Evolutionary conservation across 2,329 filamentous ascomycete species (phyloP).

Genomic region (Daldinia sp.): DNA sequence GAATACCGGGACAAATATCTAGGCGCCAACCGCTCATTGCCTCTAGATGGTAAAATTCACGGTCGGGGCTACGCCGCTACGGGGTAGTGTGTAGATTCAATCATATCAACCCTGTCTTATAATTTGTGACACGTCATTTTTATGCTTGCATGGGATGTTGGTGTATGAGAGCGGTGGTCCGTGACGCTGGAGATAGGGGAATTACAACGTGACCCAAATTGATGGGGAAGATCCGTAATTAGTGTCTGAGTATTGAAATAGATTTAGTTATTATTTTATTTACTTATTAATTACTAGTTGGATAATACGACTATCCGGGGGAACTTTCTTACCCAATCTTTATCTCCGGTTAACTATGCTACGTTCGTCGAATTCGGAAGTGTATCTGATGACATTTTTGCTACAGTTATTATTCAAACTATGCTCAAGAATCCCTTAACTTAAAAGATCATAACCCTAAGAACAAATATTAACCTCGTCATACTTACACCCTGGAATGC

Average conservation of each 20-base stretch:
- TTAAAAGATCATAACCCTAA: too few relatives aligned
- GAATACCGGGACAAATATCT: constrained; percentile 12
- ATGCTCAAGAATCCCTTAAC: too few relatives aligned
- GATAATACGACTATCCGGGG: too few relatives aligned
- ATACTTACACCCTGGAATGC: too few relatives aligned
- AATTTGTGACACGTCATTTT: background rate
- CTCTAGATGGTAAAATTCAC: background rate
- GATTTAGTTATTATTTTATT: too few relatives aligned
- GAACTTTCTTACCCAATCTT: too few relatives aligned
- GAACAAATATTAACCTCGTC: too few relatives aligned
- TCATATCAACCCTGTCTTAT: background rate
- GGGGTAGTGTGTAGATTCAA: background rate
- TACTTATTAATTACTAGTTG: too few relatives aligned
- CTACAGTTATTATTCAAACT: too few relatives aligned
- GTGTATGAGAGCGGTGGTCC: background rate
- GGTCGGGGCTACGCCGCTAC: background rate
- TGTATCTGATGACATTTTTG: too few relatives aligned
- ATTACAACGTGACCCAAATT: background rate
- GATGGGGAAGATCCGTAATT: background rate
- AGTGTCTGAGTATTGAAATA: background rate
- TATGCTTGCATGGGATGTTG: background rate
- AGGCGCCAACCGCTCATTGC: background rate
- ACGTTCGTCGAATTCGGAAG: too few relatives aligned
- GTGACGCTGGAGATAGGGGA: background rate
- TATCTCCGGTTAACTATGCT: too few relatives aligned